Evolutionary conservation across 345 rosid species (phyloP).

Genomic region (Acer campestre): DNA sequence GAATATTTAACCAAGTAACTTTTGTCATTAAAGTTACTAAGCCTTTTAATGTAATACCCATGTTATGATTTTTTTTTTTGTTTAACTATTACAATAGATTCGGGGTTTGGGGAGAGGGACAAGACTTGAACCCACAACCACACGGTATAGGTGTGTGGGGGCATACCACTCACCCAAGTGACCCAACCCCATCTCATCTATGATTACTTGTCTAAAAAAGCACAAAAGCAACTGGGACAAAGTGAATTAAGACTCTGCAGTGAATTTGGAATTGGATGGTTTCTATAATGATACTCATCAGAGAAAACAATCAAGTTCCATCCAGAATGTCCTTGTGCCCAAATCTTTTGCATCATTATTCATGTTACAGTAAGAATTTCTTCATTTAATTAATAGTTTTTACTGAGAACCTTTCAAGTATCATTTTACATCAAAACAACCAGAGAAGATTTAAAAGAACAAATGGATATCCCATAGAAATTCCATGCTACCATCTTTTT

Average conservation of each 20-base stretch:
- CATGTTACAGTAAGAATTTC: not conserved
- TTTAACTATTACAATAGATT: no score
- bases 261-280: not conserved
- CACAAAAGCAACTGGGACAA: conserved; percentile 3
- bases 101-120: no score
- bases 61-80: not conserved
- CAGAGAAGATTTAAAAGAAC: not conserved
- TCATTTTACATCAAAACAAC: not conserved
- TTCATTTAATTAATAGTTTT: not conserved
- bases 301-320: not conserved
- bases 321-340: not conserved
- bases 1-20: not conserved
- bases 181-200: no score
- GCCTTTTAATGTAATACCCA: not conserved
- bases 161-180: no score
- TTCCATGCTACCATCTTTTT: not conserved
- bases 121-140: no score
- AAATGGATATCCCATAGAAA: not conserved
- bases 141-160: no score
- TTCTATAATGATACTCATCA: not conserved
- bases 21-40: not conserved
- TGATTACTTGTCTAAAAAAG: not conserved
- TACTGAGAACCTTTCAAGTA: not conserved
- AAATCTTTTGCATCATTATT: not conserved
- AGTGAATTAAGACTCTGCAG: not conserved